These are phyloP conservation scores for Naganishia sp. DNA, from an alignment of 1,284 basidiomycete species.

Conservation along the genomic window DNA sequence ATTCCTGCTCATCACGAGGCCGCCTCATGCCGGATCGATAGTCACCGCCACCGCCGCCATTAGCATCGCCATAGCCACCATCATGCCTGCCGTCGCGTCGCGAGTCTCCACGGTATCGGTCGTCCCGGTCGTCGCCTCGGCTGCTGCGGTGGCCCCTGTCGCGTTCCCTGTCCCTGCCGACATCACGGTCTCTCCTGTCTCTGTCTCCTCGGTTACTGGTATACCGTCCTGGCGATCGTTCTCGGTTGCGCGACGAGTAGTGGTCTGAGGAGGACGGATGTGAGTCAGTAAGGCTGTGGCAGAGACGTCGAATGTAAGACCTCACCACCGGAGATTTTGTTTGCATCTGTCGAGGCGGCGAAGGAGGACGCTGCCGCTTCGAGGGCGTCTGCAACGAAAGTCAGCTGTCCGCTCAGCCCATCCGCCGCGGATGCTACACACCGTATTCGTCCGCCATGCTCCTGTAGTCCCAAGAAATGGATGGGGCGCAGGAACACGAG, in stretches of 20 bases:
- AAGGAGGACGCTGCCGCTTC: constrained; percentile 35
- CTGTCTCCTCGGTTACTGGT: constrained; percentile 25
- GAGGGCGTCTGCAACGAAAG: constrained; percentile 22
- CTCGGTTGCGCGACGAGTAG: constrained; percentile 33
- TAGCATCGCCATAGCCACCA: constrained; percentile 13
- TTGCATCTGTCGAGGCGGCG: constrained; percentile 29
- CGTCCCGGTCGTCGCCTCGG: constrained; percentile 30
- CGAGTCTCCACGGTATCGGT: constrained; percentile 27
- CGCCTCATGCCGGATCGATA: constrained; percentile 21
- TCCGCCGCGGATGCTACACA: neutral
- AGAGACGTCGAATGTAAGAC: neutral
- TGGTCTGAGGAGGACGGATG: constrained; percentile 12
- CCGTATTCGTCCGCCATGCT: neutral
- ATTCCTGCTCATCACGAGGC: constrained; percentile 25
- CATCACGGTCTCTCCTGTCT: constrained; percentile 15
- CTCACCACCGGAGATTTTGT: constrained; percentile 13
- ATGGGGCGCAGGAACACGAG: too few species aligned
- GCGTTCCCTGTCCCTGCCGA: constrained; percentile 22
- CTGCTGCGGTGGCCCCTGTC: constrained; percentile 29
- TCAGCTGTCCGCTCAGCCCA: neutral
- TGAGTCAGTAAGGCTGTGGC: neutral
- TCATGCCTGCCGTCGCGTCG: constrained; percentile 26
- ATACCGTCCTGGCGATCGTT: constrained; percentile 23
- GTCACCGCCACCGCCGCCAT: constrained; percentile 2
- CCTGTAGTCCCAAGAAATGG: too few species aligned